These are phyloP conservation scores for Casuarina equisetifolia DNA, from an alignment of 306 rosid genomes.

Conservation along the genomic window DNA sequence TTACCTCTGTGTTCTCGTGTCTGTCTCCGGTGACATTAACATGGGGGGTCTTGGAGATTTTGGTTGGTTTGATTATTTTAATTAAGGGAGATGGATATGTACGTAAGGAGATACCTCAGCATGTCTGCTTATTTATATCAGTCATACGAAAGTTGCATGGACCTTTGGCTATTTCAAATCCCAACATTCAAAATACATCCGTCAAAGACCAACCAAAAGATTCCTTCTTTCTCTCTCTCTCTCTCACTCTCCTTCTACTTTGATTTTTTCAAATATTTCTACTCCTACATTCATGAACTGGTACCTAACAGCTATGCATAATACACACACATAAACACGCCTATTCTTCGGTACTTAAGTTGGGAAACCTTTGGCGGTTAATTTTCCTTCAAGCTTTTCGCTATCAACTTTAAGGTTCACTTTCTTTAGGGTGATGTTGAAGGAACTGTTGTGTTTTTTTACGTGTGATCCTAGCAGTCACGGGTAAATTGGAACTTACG, in stretches of 20 bases:
- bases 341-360: too few species aligned
- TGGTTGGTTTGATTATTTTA: conserved; percentile 4
- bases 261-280: not conserved
- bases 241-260: conserved; percentile 35
- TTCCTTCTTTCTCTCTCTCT: conserved; percentile 28
- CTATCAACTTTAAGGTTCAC: not conserved
- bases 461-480: not conserved
- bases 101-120: conserved; percentile 33
- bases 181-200: conserved; percentile 37
- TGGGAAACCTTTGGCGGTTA: too few species aligned
- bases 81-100: conserved; percentile 6
- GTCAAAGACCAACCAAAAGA: conserved; percentile 43
- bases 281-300: not conserved
- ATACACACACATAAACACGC: too few species aligned
- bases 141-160: conserved; percentile 65
- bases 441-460: too few species aligned
- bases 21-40: conserved; percentile 12
- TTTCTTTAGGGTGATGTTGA: not conserved
- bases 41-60: conserved; percentile 38
- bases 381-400: conserved; percentile 11
- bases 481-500: not conserved
- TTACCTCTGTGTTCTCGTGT: too few species aligned
- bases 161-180: conserved; percentile 45
- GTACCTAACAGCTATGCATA: too few species aligned
- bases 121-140: conserved; percentile 32